Evolutionary conservation across 2,329 filamentous ascomycete species (phyloP).

Genomic region (Pestalotiopsis sp.): DNA sequence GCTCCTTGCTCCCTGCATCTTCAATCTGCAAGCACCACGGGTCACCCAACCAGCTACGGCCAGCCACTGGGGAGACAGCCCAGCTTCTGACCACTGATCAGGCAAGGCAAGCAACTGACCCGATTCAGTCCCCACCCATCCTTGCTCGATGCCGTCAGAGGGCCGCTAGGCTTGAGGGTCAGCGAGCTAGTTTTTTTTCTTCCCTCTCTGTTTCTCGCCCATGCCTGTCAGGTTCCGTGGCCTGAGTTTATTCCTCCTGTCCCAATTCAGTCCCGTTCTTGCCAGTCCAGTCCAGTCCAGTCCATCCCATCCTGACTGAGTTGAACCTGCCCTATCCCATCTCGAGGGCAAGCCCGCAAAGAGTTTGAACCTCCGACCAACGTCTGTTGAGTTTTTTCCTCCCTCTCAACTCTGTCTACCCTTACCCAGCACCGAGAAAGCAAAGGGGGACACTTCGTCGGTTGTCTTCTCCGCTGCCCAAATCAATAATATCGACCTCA

Average conservation of each 20-base stretch:
- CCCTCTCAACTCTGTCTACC: background rate
- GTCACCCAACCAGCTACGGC: background rate
- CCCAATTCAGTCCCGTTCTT: background rate
- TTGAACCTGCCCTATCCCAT: background rate
- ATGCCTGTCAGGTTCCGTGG: constrained; percentile 2
- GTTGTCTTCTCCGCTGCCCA: background rate
- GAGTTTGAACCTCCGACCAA: background rate
- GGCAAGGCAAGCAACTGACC: constrained; percentile 1
- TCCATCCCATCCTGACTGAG: background rate
- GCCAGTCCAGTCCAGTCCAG: background rate
- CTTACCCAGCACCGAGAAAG: constrained; percentile 1
- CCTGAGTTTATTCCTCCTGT: constrained; percentile 4
- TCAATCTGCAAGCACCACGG: background rate
- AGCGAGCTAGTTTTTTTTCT: constrained; percentile 1
- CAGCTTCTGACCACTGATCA: constrained; percentile 1
- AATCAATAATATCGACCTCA: background rate
- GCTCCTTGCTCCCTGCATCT: background rate
- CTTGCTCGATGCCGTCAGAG: constrained; percentile 7
- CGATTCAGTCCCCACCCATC: background rate
- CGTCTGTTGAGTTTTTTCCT: background rate
- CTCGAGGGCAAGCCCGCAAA: background rate
- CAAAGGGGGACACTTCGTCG: background rate
- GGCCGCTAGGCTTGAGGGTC: background rate
- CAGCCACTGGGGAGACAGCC: background rate
- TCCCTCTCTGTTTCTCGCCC: background rate